Percentiles rank a stretch among this genome's conserved stretches.
These are phyloP conservation scores for Hyphopichia burtonii DNA, from an alignment of 1,139 yeast genomes.

Conservation along the genomic window DNA sequence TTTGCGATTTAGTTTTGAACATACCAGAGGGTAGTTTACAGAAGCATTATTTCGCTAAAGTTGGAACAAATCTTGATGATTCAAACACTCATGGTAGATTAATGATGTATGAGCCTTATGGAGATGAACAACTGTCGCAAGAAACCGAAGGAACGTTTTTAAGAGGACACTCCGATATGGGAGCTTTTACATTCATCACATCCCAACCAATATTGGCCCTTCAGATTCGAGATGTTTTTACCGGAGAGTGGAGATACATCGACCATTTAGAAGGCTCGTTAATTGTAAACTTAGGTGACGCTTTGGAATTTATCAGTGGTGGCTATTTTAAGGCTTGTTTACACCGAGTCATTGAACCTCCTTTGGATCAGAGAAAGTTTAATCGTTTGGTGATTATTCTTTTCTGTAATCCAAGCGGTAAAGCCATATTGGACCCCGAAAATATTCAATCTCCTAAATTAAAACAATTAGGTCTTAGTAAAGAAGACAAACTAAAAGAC, in stretches of 20 bases:
- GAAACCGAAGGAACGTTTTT: constrained; percentile 41
- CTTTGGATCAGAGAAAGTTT: constrained; percentile 36
- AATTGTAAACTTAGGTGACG: constrained; percentile 51
- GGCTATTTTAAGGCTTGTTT: constrained; percentile 48
- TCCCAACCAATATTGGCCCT: constrained; percentile 51
- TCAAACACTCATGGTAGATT: constrained; percentile 42
- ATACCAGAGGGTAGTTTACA: constrained; percentile 42
- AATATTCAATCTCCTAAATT: constrained; percentile 29
- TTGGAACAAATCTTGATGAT: constrained; percentile 24
- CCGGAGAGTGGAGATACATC: constrained; percentile 50
- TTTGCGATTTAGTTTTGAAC: constrained; percentile 41
- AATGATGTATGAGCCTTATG: constrained; percentile 39
- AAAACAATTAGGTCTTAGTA: constrained; percentile 21
- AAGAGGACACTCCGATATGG: constrained; percentile 51
- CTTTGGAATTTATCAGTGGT: constrained; percentile 48
- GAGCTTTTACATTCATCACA: constrained; percentile 48
- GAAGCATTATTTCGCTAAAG: constrained; percentile 28
- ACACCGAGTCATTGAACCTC: constrained; percentile 49
- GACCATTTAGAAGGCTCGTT: constrained; percentile 44
- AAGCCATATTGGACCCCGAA: constrained; percentile 38
- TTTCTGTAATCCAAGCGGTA: constrained; percentile 36
- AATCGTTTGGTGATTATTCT: constrained; percentile 45
- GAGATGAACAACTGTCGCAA: constrained; percentile 22
- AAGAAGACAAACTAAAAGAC: constrained; percentile 17
- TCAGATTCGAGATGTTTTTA: constrained; percentile 46